Evolutionary conservation across 441 rosid genomes (phyloP), one percentile per base, ranked within the genome.

Genomic region (Populus hybrid): DNA sequence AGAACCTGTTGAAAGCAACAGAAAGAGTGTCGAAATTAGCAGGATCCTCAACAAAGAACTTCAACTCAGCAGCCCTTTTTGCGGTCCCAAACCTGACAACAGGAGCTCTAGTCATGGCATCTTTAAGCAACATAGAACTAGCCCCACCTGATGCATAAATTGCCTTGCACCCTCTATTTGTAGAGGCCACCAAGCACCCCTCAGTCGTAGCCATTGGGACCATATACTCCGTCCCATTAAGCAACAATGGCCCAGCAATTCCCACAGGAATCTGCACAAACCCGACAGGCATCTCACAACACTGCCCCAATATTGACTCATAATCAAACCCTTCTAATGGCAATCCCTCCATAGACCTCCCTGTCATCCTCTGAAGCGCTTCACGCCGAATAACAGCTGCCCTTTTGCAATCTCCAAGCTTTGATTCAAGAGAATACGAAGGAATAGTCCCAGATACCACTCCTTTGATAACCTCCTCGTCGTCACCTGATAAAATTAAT

Each of bases 211-310:
- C 97, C 93, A 91, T 91, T 38, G 97, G 97, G 40, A 93, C 90
- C 20, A 83, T 76, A 76, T 87, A 87, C 82, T 90, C 91, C 20
- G 10, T 75, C 10, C 94, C 95, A 70, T 93, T 91, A 2, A 91
- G 90, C 80, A 89, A 64, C 78, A 93, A 78, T 0, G 95, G 95
- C 42, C 97, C 95, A 0, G 92, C 92, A 2, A 91, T 80, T 50
- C 97, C 95, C 71, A 93, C 94, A 0, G 97, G 95, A 69, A 93
- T 87, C 91, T 91, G 97, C 50, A 93, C 86, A 42, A 89, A 90
- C 1, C 97, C 97, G 0, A 91, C 89, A n/a, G 97, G 95, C 94
- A 91, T 90, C 84, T 93, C 97, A 65, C 97, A 93, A 75, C 97
- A 93, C 86, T 88, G 95, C 53, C 93, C 93, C 76, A 93, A 78